These are phyloP conservation scores for Sugiyamaella grinbergsii DNA, from an alignment of 1,139 yeast genomes.

Conservation along the genomic window DNA sequence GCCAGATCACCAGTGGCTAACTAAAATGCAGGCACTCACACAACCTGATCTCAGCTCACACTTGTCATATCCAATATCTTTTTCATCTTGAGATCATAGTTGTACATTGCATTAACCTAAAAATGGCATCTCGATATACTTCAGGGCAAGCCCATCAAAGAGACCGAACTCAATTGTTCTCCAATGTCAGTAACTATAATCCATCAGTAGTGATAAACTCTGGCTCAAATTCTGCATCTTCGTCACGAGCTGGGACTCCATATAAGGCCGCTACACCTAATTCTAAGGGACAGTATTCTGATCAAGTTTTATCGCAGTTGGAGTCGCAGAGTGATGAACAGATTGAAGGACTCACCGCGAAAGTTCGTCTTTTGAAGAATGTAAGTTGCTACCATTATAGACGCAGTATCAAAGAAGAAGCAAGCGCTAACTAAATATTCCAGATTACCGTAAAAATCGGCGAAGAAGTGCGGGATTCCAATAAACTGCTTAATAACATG, in stretches of 20 bases:
- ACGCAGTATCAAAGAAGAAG: neutral
- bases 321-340: constrained; percentile 87
- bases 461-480: constrained; percentile 75
- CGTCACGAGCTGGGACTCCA: constrained; percentile 43
- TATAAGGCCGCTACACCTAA: constrained; percentile 53
- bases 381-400: constrained; percentile 27
- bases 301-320: constrained; percentile 64
- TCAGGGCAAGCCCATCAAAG: constrained; percentile 39
- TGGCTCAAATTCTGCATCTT: constrained; percentile 20
- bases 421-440: constrained; percentile 10
- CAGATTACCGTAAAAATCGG: constrained; percentile 74
- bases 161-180: constrained; percentile 44
- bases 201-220: constrained; percentile 33
- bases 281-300: constrained; percentile 46
- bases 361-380: constrained; percentile 69
- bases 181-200: constrained; percentile 37
- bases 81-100: neutral
- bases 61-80: too few species aligned
- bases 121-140: constrained; percentile 33
- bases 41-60: too few species aligned
- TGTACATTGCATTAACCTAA: neutral
- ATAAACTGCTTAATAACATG: constrained; percentile 60
- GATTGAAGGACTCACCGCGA: constrained; percentile 65
- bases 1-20: constrained; percentile 9
- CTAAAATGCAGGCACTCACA: too few species aligned